Conservation (phyloP, 257 asterid species). For the Nicotiana paniculata region DNA sequence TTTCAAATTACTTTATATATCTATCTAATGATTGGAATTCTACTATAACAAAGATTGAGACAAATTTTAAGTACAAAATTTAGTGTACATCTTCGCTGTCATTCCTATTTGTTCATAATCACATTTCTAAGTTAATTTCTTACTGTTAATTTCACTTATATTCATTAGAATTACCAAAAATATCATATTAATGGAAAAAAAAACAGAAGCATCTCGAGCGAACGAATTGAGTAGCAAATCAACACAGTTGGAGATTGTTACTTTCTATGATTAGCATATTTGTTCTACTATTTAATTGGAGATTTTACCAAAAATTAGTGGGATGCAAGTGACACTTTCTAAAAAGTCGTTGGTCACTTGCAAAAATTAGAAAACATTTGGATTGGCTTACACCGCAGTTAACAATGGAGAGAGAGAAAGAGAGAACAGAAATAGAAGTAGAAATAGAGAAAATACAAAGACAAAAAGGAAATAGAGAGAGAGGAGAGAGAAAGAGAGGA, state of each 20-base stretch:
- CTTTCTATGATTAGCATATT: neutral
- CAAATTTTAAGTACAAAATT: neutral
- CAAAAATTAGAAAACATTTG: neutral
- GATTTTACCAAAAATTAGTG: neutral
- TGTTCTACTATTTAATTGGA: neutral
- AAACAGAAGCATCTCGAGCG: neutral
- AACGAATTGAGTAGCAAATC: neutral
- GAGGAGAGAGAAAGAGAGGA: neutral
- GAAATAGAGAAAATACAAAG: conserved; percentile 1
- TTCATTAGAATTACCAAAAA: neutral
- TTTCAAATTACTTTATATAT: neutral
- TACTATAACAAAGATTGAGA: neutral
- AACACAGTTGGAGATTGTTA: neutral
- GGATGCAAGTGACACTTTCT: neutral
- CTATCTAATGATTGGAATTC: neutral
- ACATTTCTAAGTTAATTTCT: no score
- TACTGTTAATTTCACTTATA: no score
- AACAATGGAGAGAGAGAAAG: conserved; percentile 9
- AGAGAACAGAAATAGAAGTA: neutral
- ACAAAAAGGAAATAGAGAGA: neutral
- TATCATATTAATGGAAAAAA: neutral
- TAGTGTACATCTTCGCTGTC: no score
- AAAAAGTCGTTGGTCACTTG: neutral
- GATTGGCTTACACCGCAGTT: conserved; percentile 18
- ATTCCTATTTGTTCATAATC: neutral